phyloP scores from a whole-genome alignment of 306 rosid species.

The Castanea crenata region DNA sequence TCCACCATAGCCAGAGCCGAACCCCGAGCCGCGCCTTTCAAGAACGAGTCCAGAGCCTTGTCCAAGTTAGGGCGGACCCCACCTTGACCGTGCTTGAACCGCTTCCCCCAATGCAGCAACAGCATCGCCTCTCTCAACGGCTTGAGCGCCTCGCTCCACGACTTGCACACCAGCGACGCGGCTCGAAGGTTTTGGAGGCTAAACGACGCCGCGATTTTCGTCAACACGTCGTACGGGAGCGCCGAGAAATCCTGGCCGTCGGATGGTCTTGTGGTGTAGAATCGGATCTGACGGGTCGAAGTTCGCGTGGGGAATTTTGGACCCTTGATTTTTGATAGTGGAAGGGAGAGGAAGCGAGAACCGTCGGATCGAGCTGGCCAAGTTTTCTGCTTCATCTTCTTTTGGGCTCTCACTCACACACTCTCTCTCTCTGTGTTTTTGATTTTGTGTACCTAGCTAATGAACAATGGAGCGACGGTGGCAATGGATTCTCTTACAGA shows the following conservation, averaged over 20 bases:
- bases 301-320: too few relatives aligned
- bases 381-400: slow-evolving; percentile 43
- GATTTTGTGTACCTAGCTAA: too few relatives aligned
- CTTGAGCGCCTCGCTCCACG: slow-evolving; percentile 72
- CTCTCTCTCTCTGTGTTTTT: too few relatives aligned
- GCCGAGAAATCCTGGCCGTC: slow-evolving; percentile 48
- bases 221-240: slow-evolving; percentile 66
- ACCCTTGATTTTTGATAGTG: slow-evolving; percentile 13
- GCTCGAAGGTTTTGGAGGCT: slow-evolving; percentile 52
- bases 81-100: slow-evolving; percentile 71
- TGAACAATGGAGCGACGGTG: too few relatives aligned
- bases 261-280: slow-evolving; percentile 5
- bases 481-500: too few relatives aligned
- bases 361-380: slow-evolving; percentile 50
- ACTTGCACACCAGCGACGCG: slow-evolving; percentile 69
- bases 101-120: slow-evolving; percentile 66
- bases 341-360: slow-evolving; percentile 48
- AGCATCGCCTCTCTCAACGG: slow-evolving; percentile 74
- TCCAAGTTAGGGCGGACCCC: slow-evolving; percentile 46
- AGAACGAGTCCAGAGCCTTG: slow-evolving; percentile 70
- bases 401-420: too few relatives aligned
- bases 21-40: slow-evolving; percentile 69
- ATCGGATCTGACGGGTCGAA: slow-evolving; percentile 20
- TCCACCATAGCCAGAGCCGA: slow-evolving; percentile 85
- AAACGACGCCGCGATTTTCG: slow-evolving; percentile 53